Evolutionary conservation across 805 yeast genomes (phyloP).

Genomic region (Kodamaea kakaduensis): DNA sequence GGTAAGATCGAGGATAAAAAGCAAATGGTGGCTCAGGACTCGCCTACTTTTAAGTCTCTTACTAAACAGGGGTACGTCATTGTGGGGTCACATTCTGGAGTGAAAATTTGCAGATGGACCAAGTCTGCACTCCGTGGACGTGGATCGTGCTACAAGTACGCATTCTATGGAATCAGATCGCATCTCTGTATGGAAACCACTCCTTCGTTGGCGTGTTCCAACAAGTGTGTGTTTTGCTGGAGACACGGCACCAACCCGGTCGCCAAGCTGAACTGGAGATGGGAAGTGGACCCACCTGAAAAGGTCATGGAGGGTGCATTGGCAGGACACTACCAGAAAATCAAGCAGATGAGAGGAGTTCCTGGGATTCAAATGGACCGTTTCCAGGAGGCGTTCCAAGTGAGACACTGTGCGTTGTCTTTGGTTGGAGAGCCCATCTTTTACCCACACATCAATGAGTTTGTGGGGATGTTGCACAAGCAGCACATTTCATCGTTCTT

Average conservation of each 20-base stretch:
- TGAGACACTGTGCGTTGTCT: conserved; percentile 87
- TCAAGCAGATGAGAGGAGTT: conserved; percentile 92
- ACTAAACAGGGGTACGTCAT: conserved; percentile 93
- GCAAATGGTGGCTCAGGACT: conserved; percentile 84
- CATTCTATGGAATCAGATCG: conserved; percentile 84
- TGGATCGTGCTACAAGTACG: conserved; percentile 91
- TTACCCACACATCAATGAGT: conserved; percentile 86
- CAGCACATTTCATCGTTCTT: conserved; percentile 78
- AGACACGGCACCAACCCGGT: conserved; percentile 97
- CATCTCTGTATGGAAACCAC: conserved; percentile 96
- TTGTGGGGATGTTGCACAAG: conserved; percentile 74
- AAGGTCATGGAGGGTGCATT: conserved; percentile 79
- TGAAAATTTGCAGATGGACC: conserved; percentile 94
- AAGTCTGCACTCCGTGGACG: conserved; percentile 90
- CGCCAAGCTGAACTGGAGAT: conserved; percentile 86
- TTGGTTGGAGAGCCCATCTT: conserved; percentile 94
- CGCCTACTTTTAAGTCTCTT: conserved; percentile 82
- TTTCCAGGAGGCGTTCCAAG: conserved; percentile 85
- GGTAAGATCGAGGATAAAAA: conserved; percentile 36
- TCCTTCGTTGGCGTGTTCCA: conserved; percentile 89
- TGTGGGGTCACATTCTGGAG: conserved; percentile 94
- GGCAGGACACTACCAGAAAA: conserved; percentile 84
- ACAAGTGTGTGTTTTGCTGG: conserved; percentile 96
- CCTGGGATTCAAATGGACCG: conserved; percentile 91
- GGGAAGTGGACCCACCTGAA: conserved; percentile 92